Evolutionary conservation across 208 protist species (phyloP), one percentile per base, ranked within the genome.

Genomic region (Acanthamoeba polyphaga): DNA sequence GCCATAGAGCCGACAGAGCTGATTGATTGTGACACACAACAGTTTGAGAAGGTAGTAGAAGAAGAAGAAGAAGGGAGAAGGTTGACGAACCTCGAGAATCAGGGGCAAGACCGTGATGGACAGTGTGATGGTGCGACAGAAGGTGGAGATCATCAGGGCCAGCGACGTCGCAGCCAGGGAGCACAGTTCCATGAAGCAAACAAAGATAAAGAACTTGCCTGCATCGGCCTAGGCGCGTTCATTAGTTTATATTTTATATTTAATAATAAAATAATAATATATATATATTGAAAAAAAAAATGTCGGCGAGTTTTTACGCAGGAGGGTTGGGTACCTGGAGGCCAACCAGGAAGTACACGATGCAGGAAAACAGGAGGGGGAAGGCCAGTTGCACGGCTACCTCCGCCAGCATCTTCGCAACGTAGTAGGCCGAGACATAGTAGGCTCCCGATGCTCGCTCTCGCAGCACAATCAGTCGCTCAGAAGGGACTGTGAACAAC

Each of bases 381-480:
- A 76, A 94, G 72, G 87, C 5, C 70, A 94, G n/a, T 34, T 94
- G 91, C 22, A 94, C 78, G 8, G 32, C 1, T 62, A 96, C 38
- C 95, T 96, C 95, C 19, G 88, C 70, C 24, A 89, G 10, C 49
- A 96, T 84, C 49, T 96, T 96, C 3, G 94, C 80, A 3, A 96
- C 34, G 68, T 95, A 96, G 94, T 96, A 96, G 58, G 95, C 74
- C 29, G 95, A 76, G 7, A 84, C 72, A 38, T 53, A 51, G 89
- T 96, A 96, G 1, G 95, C 94, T 62, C 95, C 95, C 9, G 95
- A 78, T 22, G 82, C 94, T 60, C 95, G 95, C 60, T 96, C 95
- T 94, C 95, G 72, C 29, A 96, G 15, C 46, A 96, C 90, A 58
- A 96, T 95, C 19, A 94, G 34, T 87, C 94, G 51, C 38, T 96